Evolutionary conservation across 2,329 filamentous ascomycete species (phyloP).

Genomic region (Colletotrichum endophyticum): DNA sequence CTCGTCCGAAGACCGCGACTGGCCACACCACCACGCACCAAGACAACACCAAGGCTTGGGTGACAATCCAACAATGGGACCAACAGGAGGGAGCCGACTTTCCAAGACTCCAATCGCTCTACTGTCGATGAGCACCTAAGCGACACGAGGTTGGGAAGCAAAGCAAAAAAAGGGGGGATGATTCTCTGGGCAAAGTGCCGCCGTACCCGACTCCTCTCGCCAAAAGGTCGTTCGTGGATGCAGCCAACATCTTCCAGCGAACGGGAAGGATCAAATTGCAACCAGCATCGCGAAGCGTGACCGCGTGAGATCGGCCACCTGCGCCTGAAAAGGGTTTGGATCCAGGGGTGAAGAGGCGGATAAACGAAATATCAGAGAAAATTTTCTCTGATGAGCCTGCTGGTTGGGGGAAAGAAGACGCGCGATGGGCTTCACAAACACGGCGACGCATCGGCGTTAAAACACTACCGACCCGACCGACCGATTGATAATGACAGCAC

Average conservation of each 20-base stretch:
- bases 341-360: not conserved
- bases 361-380: not conserved
- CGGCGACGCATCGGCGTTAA: not conserved
- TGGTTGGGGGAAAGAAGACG: not conserved
- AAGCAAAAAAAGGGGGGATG: not conserved
- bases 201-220: not conserved
- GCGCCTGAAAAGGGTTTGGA: not conserved
- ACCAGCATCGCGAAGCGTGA: not conserved
- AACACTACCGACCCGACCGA: not conserved
- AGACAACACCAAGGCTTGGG: not conserved
- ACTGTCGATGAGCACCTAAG: not conserved
- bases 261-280: not conserved
- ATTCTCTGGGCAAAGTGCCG: conserved; percentile 8
- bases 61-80: not conserved
- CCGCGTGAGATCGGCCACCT: not conserved
- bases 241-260: not conserved
- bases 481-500: not conserved
- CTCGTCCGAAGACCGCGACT: not conserved
- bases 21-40: not conserved
- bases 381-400: not conserved
- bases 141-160: not conserved
- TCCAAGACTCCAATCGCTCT: not conserved
- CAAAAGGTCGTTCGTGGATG: not conserved
- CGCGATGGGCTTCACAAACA: not conserved
- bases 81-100: not conserved